Base-by-base conservation (phyloP, 495 filamentous ascomycete genomes). In the Aspergillus diversus region DNA sequence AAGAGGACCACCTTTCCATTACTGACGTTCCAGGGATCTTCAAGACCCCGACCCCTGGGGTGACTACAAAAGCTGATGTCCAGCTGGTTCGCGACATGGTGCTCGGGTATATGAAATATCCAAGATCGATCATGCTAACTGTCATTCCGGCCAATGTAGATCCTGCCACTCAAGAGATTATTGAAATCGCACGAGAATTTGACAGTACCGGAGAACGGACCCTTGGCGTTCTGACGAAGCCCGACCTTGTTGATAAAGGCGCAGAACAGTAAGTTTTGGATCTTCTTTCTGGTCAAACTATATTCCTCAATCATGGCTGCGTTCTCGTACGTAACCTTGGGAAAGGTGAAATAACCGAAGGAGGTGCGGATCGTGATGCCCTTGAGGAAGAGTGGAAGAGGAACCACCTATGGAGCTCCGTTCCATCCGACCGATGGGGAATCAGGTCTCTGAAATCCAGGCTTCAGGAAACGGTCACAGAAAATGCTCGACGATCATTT, bases 11-110 rank as follows among this genome's bases (percentile, higher is more conserved):
- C 63, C 70, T 90, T 2, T 87, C 76, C 50, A 74, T 90, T 1
- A 84, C 89, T 47, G 85, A 90, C 64, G 79, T 89, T 3, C 87
- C 87, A 1, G 84, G 87, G 0, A 84, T 88, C 9, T 89, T 90
- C 70, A 80, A 79, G n/a, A 83, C 69, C n/a, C 71, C 79, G 0
- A 83, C 75, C 7, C 58, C 76, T 16, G 82, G 81, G 2, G n/a
- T 75, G 2, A 86, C 80, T 0, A 82, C 61, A 67, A 85, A 85
- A 54, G 64, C 69, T 0, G 79, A 87, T 47, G 85, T 84, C 17
- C 56, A 51, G 0, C 64, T 85, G 11, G 83, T 88, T 0, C 71
- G 66, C 47, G 73, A 80, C 5, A 83, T 90, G 81, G 85, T 89
- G 0, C 62, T 73, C 5, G 63, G 63, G 0, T 88, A 89, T 49